phyloP scores from a whole-genome alignment of 257 asterid species.

The Striga asiatica region DNA sequence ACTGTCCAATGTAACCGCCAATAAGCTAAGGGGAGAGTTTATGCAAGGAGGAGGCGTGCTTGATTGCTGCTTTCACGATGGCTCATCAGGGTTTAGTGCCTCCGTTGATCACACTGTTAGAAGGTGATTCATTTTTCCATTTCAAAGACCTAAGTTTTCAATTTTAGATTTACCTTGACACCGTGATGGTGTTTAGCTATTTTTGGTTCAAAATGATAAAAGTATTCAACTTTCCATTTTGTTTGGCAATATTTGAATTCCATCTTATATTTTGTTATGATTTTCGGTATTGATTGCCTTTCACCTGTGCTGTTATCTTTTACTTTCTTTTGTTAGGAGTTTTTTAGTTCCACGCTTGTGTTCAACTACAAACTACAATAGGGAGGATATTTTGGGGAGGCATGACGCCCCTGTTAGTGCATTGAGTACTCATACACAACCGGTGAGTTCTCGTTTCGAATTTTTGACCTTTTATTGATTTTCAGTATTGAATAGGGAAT shows the following conservation, averaged over 20 bases:
- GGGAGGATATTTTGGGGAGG: constrained; percentile 63
- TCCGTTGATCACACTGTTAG: constrained; percentile 68
- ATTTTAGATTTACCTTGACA: too few relatives aligned
- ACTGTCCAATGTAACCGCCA: constrained; percentile 83
- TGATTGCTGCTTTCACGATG: constrained; percentile 91
- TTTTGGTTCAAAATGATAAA: too few relatives aligned
- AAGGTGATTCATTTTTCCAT: constrained; percentile 29
- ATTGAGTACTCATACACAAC: constrained; percentile 74
- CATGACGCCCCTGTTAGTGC: constrained; percentile 83
- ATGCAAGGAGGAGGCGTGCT: constrained; percentile 78
- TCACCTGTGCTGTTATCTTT: too few relatives aligned
- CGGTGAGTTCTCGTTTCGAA: constrained; percentile 25
- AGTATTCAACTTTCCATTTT: too few relatives aligned
- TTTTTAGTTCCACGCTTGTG: constrained; percentile 41
- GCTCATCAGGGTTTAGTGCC: constrained; percentile 85
- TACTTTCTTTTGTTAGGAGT: too few relatives aligned
- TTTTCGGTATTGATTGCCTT: too few relatives aligned
- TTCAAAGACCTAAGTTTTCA: too few relatives aligned
- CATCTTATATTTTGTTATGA: too few relatives aligned
- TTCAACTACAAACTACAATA: constrained; percentile 53
- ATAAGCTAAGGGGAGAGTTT: constrained; percentile 70
- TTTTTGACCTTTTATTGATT: too few relatives aligned
- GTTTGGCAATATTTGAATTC: too few relatives aligned
- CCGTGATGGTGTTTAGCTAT: too few relatives aligned
- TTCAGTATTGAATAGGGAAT: too few relatives aligned